Conservation (phyloP, 805 yeast genomes). For the Kazachstania bromeliacearum region DNA sequence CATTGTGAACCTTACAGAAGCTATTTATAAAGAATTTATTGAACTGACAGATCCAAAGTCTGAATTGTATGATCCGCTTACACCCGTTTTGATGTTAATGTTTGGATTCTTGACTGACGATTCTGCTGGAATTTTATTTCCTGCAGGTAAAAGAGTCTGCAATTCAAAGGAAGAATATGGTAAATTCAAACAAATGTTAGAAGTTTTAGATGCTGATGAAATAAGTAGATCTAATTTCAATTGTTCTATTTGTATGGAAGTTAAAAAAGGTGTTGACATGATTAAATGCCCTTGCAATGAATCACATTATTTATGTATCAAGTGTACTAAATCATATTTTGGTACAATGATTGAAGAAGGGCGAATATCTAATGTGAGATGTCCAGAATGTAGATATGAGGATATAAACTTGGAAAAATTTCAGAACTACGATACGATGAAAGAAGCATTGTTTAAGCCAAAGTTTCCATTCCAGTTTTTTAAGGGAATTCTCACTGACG, state of each 20-base stretch:
- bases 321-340: slow-evolving; percentile 38
- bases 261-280: slow-evolving; percentile 37
- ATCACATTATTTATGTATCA: slow-evolving; percentile 39
- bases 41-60: slow-evolving; percentile 15
- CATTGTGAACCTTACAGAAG: slow-evolving; percentile 8
- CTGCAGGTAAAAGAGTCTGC: slow-evolving; percentile 6
- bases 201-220: slow-evolving; percentile 15
- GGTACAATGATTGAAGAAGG: slow-evolving; percentile 37
- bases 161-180: slow-evolving; percentile 11
- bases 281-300: slow-evolving; percentile 30
- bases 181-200: slow-evolving; percentile 18
- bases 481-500: slow-evolving; percentile 23
- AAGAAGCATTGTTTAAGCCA: slow-evolving; percentile 33
- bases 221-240: slow-evolving; percentile 33
- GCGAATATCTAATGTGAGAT: slow-evolving; percentile 42
- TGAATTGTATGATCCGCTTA: slow-evolving; percentile 14
- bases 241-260: slow-evolving; percentile 51
- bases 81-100: slow-evolving; percentile 34
- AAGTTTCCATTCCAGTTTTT: slow-evolving; percentile 33
- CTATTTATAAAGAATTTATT: slow-evolving; percentile 29
- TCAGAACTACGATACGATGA: slow-evolving; percentile 28
- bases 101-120: slow-evolving; percentile 34
- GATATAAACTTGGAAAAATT: slow-evolving; percentile 12
- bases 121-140: slow-evolving; percentile 9
- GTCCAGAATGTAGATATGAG: slow-evolving; percentile 41